Evolutionary conservation across 805 yeast species (phyloP).

Genomic region (Yarrowia sp.): DNA sequence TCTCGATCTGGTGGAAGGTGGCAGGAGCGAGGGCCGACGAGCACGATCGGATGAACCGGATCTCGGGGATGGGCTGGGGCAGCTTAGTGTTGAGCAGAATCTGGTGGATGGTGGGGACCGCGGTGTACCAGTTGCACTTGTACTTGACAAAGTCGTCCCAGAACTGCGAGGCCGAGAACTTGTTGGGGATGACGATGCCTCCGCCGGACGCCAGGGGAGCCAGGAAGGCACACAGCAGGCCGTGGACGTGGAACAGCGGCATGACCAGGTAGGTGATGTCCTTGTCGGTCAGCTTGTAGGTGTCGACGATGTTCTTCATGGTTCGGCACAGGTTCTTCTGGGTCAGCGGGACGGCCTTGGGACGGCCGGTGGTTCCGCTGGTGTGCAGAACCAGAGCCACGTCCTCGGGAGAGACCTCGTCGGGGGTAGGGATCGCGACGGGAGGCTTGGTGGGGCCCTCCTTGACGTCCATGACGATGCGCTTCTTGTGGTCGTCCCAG

Average conservation of each 20-base stretch:
- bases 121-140: conserved; percentile 68
- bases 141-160: conserved; percentile 55
- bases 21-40: conserved; percentile 69
- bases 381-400: conserved; percentile 68
- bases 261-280: conserved; percentile 65
- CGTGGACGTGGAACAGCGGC: conserved; percentile 80
- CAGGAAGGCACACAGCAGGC: conserved; percentile 62
- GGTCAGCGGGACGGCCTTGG: conserved; percentile 70
- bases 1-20: conserved; percentile 57
- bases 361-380: conserved; percentile 74
- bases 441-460: neutral
- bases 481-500: conserved; percentile 44
- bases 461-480: conserved; percentile 41
- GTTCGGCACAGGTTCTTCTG: conserved; percentile 62
- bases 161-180: conserved; percentile 59
- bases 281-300: conserved; percentile 49
- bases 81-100: conserved; percentile 53
- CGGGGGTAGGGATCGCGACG: conserved; percentile 18
- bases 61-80: conserved; percentile 52
- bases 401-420: conserved; percentile 46
- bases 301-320: conserved; percentile 55
- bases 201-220: conserved; percentile 63
- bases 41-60: conserved; percentile 69
- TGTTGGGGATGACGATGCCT: conserved; percentile 57
- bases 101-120: conserved; percentile 74